Base-by-base conservation (phyloP, 106 monocot genomes). In the Acorus gramineus region DNA sequence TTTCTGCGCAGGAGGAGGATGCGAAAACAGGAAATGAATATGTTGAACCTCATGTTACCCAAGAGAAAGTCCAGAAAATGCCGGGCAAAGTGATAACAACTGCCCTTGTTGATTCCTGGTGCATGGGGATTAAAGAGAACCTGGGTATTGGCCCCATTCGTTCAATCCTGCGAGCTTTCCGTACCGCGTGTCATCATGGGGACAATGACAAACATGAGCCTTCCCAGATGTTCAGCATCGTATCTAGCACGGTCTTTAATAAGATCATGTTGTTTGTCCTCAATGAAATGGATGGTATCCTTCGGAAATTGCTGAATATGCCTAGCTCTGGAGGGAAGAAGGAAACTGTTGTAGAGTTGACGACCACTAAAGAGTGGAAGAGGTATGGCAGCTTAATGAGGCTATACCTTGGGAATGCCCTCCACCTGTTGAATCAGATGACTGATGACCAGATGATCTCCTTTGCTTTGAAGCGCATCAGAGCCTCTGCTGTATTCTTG, bases 371-470 rank as follows among this genome's bases (percentile, higher is more conserved):
- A 46, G 14, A 11, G 5, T 96, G 95, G 95, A 87, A 79, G 74
- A 77, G 72, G 14, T 65, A 87, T 83, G 95, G 87, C 7, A 76
- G 49, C 60, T 78, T 96, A 62, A 75, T 87, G 77, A 84, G 71
- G 76, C 11, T 91, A 63, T 96, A 87, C 73, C 82, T 96, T 57
- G 85, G 85, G 6, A 98, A 98, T 67, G 73, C 91, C 8, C 85
- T 91, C 7, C 87, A 98, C 75, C 83, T 98, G 56, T 69, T 98
- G 78, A 91, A 80, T 50, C 82, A 98, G 71, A 91, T 98, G 96
- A 98, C 91, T 7, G 96, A 98, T 71, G 91, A 98, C 65, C 82
- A 83, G 62, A 98, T 98, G 96, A 80, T 85, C 14, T 78, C 91
- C 14, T 98, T 98, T 68, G 88, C 96, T 2, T 71, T 98, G 66